Conservation (phyloP, 352 stramenopile species). For the Aphanomyces stellatus region DNA sequence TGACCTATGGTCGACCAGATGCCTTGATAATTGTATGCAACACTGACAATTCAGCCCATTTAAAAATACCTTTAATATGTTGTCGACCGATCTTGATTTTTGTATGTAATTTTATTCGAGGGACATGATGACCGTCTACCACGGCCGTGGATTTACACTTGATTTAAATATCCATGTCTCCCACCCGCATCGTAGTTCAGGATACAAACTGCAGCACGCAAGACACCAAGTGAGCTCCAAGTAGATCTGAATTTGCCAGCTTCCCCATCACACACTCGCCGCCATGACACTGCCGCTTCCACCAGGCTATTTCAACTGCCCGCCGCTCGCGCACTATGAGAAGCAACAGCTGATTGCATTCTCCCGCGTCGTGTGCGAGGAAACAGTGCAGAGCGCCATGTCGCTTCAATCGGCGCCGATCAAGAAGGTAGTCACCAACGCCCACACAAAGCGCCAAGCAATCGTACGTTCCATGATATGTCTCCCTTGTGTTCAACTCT, state of each 20-base stretch:
- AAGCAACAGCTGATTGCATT: conserved; percentile 59
- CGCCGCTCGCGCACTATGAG: conserved; percentile 52
- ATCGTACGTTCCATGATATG: not conserved
- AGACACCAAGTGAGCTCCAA: not conserved
- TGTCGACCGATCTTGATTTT: not conserved
- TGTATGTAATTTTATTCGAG: not conserved
- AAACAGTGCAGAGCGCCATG: conserved; percentile 56
- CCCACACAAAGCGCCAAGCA: conserved; percentile 10
- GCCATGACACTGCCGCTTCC: conserved; percentile 38
- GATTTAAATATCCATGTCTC: not conserved
- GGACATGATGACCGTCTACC: too few species aligned
- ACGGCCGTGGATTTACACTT: not conserved
- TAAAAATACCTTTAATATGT: too few species aligned
- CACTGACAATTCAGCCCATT: too few species aligned
- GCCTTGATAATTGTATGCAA: too few species aligned
- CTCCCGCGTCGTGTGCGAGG: conserved; percentile 69
- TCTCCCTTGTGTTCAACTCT: not conserved
- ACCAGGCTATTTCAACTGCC: conserved; percentile 57
- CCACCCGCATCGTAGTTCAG: not conserved
- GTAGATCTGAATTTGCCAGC: not conserved
- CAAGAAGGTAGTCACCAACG: not conserved
- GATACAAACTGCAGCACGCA: too few species aligned
- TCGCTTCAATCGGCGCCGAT: conserved; percentile 5
- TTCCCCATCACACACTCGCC: not conserved
- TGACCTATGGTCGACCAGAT: too few species aligned